A percentile compares a stretch with the other conserved stretches of the same genome.
phyloP scores from a whole-genome alignment of 768 basidiomycete genomes.

The Hericium alpestre region DNA sequence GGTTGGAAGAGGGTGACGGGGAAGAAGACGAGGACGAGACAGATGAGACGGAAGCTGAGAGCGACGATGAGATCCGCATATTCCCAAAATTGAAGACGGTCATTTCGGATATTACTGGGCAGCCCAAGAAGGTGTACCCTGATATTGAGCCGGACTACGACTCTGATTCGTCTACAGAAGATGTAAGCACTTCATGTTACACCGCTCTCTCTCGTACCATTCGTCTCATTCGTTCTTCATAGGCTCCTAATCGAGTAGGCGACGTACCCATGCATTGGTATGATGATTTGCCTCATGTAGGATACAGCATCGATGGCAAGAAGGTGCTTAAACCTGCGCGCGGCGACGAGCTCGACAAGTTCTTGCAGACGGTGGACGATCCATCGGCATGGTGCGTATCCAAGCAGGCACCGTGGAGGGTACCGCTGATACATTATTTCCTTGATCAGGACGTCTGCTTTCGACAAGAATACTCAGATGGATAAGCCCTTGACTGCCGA shows the following conservation, averaged over 20 bases:
- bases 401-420: not conserved
- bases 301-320: slow-evolving; percentile 92
- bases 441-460: slow-evolving; percentile 69
- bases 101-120: slow-evolving; percentile 75
- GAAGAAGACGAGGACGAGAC: slow-evolving; percentile 24
- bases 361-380: slow-evolving; percentile 87
- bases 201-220: slow-evolving; percentile 1
- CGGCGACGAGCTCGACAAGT: slow-evolving; percentile 96
- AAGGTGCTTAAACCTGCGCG: slow-evolving; percentile 87
- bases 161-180: slow-evolving; percentile 86
- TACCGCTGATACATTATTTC: not conserved
- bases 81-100: slow-evolving; percentile 59
- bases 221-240: slow-evolving; percentile 7
- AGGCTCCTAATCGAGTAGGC: slow-evolving; percentile 94
- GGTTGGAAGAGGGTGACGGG: slow-evolving; percentile 25
- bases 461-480: slow-evolving; percentile 78
- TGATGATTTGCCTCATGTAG: slow-evolving; percentile 97
- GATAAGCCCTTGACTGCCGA: slow-evolving; percentile 81
- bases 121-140: slow-evolving; percentile 72
- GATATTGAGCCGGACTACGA: slow-evolving; percentile 88
- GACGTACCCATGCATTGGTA: slow-evolving; percentile 98
- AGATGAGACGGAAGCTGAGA: slow-evolving; percentile 18
- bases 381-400: slow-evolving; percentile 68
- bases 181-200: slow-evolving; percentile 39
- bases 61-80: slow-evolving; percentile 40